Evolutionary conservation across 768 basidiomycete species (phyloP).

Genomic region (Sistotremastrum niveocremeum): DNA sequence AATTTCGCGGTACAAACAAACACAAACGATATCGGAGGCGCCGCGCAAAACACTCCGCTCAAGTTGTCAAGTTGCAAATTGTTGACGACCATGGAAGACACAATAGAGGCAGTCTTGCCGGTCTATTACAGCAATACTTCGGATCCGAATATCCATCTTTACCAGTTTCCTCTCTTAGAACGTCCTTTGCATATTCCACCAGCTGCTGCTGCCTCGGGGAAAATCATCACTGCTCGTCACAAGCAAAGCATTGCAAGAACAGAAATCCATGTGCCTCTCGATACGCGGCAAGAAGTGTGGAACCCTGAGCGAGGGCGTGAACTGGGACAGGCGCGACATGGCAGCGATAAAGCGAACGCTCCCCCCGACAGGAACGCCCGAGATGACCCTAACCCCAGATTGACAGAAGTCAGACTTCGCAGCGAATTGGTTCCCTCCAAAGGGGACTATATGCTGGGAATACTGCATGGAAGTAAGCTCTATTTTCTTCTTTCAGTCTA

Average conservation of each 20-base stretch:
- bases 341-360: constrained; percentile 66
- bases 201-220: constrained; percentile 57
- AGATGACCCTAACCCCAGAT: constrained; percentile 44
- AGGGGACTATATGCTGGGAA: constrained; percentile 62
- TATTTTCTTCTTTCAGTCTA: constrained; percentile 6
- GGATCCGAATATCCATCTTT: constrained; percentile 52
- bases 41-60: too few relatives aligned
- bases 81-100: constrained; percentile 28
- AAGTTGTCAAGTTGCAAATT: too few relatives aligned
- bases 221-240: constrained; percentile 59
- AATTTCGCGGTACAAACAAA: too few relatives aligned
- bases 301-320: constrained; percentile 56
- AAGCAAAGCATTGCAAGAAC: constrained; percentile 49
- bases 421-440: constrained; percentile 59
- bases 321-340: constrained; percentile 62
- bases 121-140: constrained; percentile 56
- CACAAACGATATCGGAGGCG: too few relatives aligned
- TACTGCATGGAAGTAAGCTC: constrained; percentile 55
- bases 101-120: constrained; percentile 53
- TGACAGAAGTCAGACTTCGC: constrained; percentile 56
- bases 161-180: constrained; percentile 69
- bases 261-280: constrained; percentile 75
- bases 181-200: constrained; percentile 68
- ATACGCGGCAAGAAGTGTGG: constrained; percentile 70
- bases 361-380: constrained; percentile 23